These are phyloP conservation scores for Colletotrichum zoysiae DNA, from an alignment of 2,329 filamentous ascomycete genomes.

Conservation along the genomic window DNA sequence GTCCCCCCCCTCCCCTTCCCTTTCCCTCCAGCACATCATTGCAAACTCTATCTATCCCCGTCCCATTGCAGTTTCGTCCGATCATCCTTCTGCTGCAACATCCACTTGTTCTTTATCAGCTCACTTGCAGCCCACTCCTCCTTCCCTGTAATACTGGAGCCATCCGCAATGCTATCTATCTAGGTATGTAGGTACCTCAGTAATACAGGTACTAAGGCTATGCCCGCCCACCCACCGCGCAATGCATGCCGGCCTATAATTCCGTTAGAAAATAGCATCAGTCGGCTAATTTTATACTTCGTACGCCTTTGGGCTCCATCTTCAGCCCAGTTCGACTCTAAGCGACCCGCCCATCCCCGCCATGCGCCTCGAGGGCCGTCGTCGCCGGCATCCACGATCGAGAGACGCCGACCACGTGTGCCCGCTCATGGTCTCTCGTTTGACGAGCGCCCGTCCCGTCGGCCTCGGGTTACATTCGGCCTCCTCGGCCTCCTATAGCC, in stretches of 20 bases:
- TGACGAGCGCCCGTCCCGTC: not conserved
- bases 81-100: not conserved
- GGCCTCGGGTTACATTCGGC: not conserved
- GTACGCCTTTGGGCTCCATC: conserved; percentile 11
- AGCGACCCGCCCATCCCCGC: conserved; percentile 9
- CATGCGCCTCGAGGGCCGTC: conserved; percentile 3
- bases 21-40: not conserved
- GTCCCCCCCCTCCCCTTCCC: conserved; percentile 11
- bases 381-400: not conserved
- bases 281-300: conserved; percentile 37
- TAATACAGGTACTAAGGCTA: not conserved
- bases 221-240: conserved; percentile 12
- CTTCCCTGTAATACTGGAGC: not conserved
- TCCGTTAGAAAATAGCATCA: conserved; percentile 36
- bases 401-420: not conserved
- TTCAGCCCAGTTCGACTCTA: conserved; percentile 17
- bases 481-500: not conserved
- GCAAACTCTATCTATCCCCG: not conserved
- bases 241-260: not conserved
- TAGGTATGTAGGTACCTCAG: not conserved
- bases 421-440: not conserved
- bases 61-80: conserved; percentile 4
- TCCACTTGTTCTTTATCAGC: not conserved
- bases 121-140: conserved; percentile 3
- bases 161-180: not conserved